Percentiles rank a stretch among this genome's conserved stretches.
phyloP scores from a whole-genome alignment of 148 eudicot genomes.

The Euryodendron excelsum region DNA sequence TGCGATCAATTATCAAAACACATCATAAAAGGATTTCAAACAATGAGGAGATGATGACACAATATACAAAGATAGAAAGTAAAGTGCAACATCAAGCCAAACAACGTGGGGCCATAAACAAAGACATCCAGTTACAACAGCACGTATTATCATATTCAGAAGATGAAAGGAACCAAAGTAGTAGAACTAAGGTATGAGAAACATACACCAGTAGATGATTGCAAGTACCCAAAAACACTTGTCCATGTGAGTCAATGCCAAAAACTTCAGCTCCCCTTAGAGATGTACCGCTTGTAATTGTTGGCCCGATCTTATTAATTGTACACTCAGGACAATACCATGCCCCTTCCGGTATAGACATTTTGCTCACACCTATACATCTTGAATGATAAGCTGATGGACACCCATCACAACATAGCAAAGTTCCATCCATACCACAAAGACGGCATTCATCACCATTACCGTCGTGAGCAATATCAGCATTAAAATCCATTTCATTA shows the following conservation, averaged over 20 bases:
- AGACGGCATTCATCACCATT: conserved; percentile 89
- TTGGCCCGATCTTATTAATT: conserved; percentile 49
- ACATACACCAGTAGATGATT: conserved; percentile 91
- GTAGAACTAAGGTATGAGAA: conserved; percentile 22
- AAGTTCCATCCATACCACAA: conserved; percentile 95
- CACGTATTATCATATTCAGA: background rate
- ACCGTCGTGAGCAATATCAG: conserved; percentile 52
- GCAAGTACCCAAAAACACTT: conserved; percentile 75
- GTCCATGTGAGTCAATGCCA: conserved; percentile 71
- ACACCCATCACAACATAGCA: conserved; percentile 95
- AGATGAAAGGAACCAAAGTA: background rate
- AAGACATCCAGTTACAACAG: background rate
- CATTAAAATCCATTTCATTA: conserved; percentile 21
- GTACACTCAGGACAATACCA: conserved; percentile 97
- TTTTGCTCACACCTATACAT: conserved; percentile 80
- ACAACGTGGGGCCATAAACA: background rate
- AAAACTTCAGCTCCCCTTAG: conserved; percentile 69
- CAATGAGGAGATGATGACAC: background rate
- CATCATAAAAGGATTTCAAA: background rate
- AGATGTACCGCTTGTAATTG: conserved; percentile 50
- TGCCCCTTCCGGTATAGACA: conserved; percentile 62
- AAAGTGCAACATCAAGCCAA: conserved; percentile 2
- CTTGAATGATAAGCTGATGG: conserved; percentile 95
- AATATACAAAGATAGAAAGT: background rate
- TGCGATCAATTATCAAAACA: conserved; percentile 27